Evolutionary conservation across 129 eudicot species (phyloP).

Genomic region (Smallanthus sonchifolius): DNA sequence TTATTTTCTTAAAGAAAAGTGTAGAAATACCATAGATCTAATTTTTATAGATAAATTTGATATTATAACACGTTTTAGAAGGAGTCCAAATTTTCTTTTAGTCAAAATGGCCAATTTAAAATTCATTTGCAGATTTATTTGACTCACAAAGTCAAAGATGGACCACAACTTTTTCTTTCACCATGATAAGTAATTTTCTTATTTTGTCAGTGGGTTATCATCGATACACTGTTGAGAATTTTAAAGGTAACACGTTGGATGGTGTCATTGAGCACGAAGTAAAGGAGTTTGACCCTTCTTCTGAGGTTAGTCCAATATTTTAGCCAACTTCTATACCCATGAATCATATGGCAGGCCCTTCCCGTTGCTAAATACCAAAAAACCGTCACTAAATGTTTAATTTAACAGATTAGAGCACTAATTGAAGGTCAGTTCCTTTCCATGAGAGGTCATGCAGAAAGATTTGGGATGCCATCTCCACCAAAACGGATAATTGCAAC

Average conservation of each 20-base stretch:
- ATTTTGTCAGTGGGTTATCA: constrained; percentile 66
- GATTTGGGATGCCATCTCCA: constrained; percentile 94
- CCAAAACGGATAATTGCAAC: constrained; percentile 86
- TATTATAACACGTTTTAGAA: too few species aligned
- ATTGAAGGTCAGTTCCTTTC: constrained; percentile 89
- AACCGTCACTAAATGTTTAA: background rate
- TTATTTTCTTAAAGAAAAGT: too few species aligned
- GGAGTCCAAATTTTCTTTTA: background rate
- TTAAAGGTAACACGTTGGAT: constrained; percentile 46
- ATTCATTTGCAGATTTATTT: background rate
- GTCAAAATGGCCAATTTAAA: background rate
- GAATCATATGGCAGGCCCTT: background rate
- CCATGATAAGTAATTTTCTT: background rate
- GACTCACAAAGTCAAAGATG: background rate
- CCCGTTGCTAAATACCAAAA: background rate
- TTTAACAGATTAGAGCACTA: constrained; percentile 75
- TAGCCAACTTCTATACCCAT: background rate
- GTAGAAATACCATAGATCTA: too few species aligned
- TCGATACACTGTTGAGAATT: constrained; percentile 62
- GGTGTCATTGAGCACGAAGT: constrained; percentile 57
- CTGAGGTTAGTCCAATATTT: constrained; percentile 52
- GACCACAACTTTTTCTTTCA: background rate
- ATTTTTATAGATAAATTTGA: too few species aligned
- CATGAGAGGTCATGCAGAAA: constrained; percentile 84
- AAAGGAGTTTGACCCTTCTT: constrained; percentile 63